A percentile compares a stretch with the other conserved stretches of the same genome.
These are phyloP conservation scores for Ogataea thermomethanolica DNA, from an alignment of 805 yeast genomes.

Conservation along the genomic window DNA sequence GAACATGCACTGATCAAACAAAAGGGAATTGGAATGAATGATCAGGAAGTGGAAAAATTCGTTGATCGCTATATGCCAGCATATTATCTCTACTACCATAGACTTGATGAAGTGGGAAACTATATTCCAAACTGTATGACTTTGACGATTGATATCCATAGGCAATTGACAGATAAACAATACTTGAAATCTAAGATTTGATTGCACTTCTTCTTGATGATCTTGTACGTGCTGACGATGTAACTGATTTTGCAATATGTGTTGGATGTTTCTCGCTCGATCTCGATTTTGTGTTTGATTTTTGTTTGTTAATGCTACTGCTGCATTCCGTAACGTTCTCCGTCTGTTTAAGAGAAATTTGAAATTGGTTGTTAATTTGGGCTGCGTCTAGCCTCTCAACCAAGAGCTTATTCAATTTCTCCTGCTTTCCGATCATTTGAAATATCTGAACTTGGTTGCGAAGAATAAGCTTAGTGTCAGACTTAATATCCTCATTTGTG, in stretches of 20 bases:
- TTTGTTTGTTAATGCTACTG: no score
- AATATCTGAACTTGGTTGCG: conserved; percentile 11
- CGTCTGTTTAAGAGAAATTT: no score
- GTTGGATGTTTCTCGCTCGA: no score
- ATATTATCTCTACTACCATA: conserved; percentile 61
- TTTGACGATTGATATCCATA: conserved; percentile 19
- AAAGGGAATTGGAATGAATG: conserved; percentile 78
- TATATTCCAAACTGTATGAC: conserved; percentile 7
- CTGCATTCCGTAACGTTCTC: no score
- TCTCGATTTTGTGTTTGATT: no score
- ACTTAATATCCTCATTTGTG: conserved; percentile 5
- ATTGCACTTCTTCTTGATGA: not conserved
- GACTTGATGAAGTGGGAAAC: conserved; percentile 11
- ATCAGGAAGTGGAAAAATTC: conserved; percentile 60
- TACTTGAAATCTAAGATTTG: no score
- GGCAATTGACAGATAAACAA: conserved; percentile 6
- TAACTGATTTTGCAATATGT: no score
- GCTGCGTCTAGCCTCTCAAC: not conserved
- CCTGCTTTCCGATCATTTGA: conserved; percentile 4
- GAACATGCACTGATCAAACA: conserved; percentile 56
- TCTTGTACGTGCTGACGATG: not conserved
- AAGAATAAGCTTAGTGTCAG: conserved; percentile 11
- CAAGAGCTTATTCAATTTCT: not conserved
- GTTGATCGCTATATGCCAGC: conserved; percentile 85
- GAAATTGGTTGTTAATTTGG: not conserved